Evolutionary conservation across 331 rosid species (phyloP), one percentile per base, ranked within the genome.

Genomic region (Quercus lobata): DNA sequence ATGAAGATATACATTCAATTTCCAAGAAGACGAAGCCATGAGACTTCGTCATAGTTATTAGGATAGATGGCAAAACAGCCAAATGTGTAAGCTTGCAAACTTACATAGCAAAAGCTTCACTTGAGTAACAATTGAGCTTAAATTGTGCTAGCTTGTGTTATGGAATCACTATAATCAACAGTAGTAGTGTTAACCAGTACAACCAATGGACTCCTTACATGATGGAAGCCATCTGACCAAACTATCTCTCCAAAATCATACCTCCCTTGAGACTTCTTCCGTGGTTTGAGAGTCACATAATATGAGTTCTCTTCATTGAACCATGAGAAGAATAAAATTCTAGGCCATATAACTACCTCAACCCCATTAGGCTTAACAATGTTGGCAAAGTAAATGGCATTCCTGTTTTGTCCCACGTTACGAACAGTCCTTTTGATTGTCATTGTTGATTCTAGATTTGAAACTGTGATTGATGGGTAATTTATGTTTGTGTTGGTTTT

Each of bases 211-310:
- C 79, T 85, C 57, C 81, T 77, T 0, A 87, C 88, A 25, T 55
- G 72, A 44, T 87, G 93, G 70, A 79, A 75, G 7, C 89, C 85
- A 77, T 89, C 83, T 1, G 81, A 83, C 93, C 93, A 87, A n/a
- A 79, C 78, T 3, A 87, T 89, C 57, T 89, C 81, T 10, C 93
- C 91, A 72, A 85, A 89, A 70, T 87, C 83, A 79, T 73, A 89
- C 77, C 89, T 82, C 55, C 74, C 87, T 49, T 55, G 77, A 55
- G 87, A 83, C 66, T 77, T 72, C 74, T 81, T 83, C 2, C 12
- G 57, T 5, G 89, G 89, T 22, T 55, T 83, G 15, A 89, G 72
- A 0, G 88, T 87, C 52, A 87, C 70, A 30, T 79, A 75, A 65
- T 83, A 87, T 0, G 87, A 54, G 60, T 77, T 60, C 7, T 79